Percentiles rank a stretch among this genome's conserved stretches.
Evolutionary conservation across 1,284 basidiomycete genomes (phyloP).

Genomic region (Sphagnurus paluster): DNA sequence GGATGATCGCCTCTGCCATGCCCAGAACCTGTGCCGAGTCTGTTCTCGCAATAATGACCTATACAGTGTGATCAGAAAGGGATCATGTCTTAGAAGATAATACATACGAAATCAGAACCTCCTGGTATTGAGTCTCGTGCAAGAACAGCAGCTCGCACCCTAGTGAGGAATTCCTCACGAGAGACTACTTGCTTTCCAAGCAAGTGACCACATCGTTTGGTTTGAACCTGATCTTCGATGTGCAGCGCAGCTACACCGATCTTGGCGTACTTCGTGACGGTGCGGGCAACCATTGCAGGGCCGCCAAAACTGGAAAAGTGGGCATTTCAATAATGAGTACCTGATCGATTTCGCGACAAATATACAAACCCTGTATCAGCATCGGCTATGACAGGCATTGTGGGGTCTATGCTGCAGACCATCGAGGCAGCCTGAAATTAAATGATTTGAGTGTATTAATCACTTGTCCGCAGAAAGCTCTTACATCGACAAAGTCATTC

Average conservation of each 20-base stretch:
- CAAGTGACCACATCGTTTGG: slow-evolving; percentile 81
- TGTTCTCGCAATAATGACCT: slow-evolving; percentile 81
- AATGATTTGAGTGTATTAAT: background rate
- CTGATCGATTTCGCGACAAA: background rate
- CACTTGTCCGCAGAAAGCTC: slow-evolving; percentile 11
- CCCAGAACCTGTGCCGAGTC: slow-evolving; percentile 80
- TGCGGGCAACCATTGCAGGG: slow-evolving; percentile 75
- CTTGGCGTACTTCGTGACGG: slow-evolving; percentile 68
- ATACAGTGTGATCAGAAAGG: background rate
- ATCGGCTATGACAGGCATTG: slow-evolving; percentile 75
- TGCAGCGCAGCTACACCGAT: slow-evolving; percentile 78
- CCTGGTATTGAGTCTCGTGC: slow-evolving; percentile 72
- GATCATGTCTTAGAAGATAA: background rate
- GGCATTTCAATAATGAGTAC: slow-evolving; percentile 1
- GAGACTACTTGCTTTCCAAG: slow-evolving; percentile 71
- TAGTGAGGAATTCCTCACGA: slow-evolving; percentile 71
- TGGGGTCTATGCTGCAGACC: slow-evolving; percentile 66
- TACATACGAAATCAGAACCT: slow-evolving; percentile 54
- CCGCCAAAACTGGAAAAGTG: slow-evolving; percentile 61
- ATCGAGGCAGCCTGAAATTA: slow-evolving; percentile 40
- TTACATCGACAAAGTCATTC: slow-evolving; percentile 71
- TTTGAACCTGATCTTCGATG: slow-evolving; percentile 84
- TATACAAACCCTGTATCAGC: slow-evolving; percentile 69
- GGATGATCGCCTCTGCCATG: slow-evolving; percentile 75
- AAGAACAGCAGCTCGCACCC: slow-evolving; percentile 76